Evolutionary conservation across 2,329 filamentous ascomycete species (phyloP).

Genomic region (Ophiosphaerella narmari): DNA sequence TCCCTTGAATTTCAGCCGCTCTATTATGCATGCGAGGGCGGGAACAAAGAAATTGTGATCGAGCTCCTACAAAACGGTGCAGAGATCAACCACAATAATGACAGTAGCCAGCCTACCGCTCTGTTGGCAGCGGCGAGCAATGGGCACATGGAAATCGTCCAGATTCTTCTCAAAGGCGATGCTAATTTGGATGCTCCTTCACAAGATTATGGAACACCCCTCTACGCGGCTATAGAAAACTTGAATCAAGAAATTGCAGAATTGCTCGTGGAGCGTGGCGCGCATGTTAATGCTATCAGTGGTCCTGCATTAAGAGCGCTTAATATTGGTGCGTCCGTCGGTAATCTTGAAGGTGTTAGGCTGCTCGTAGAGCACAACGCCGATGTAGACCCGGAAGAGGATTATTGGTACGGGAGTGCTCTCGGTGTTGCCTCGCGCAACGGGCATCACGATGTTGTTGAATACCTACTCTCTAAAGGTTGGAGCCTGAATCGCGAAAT

Average conservation of each 20-base stretch:
- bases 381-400: slow-evolving; percentile 23
- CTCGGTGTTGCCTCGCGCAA: slow-evolving; percentile 22
- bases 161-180: slow-evolving; percentile 18
- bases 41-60: slow-evolving; percentile 22
- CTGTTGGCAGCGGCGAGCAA: slow-evolving; percentile 19
- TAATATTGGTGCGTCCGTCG: slow-evolving; percentile 25
- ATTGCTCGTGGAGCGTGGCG: slow-evolving; percentile 17
- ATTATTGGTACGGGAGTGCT: slow-evolving; percentile 26
- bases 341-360: slow-evolving; percentile 19
- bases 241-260: slow-evolving; percentile 10
- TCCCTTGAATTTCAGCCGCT: slow-evolving; percentile 25
- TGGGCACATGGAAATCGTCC: slow-evolving; percentile 18
- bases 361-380: slow-evolving; percentile 22
- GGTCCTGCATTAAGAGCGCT: slow-evolving; percentile 15
- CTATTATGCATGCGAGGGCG: slow-evolving; percentile 22
- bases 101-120: slow-evolving; percentile 12
- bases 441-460: slow-evolving; percentile 23
- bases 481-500: slow-evolving; percentile 22
- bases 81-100: slow-evolving; percentile 15
- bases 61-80: slow-evolving; percentile 18
- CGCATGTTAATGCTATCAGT: slow-evolving; percentile 19
- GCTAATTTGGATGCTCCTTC: slow-evolving; percentile 16
- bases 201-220: slow-evolving; percentile 14
- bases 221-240: slow-evolving; percentile 20
- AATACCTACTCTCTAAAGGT: slow-evolving; percentile 18